These are phyloP conservation scores for Melanopsichium pennsylvanicum DNA, from an alignment of 1,284 basidiomycete species.

Conservation along the genomic window DNA sequence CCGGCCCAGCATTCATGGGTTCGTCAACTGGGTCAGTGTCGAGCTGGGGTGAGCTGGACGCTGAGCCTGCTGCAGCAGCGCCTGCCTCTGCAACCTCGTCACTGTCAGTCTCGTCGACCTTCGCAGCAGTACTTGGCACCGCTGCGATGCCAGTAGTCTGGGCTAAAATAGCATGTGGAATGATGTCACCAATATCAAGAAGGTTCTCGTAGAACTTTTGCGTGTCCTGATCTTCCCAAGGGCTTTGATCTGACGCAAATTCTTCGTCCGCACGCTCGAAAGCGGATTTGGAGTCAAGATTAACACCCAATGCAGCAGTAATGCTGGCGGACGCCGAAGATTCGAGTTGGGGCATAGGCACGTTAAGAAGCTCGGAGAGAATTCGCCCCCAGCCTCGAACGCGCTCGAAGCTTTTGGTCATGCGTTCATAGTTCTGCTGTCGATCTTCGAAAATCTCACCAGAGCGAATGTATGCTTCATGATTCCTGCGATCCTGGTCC, in stretches of 20 bases:
- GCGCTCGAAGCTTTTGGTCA: conserved; percentile 93
- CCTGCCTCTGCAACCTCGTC: neutral
- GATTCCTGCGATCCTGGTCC: conserved; percentile 94
- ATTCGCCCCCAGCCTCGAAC: conserved; percentile 67
- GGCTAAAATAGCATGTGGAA: conserved; percentile 85
- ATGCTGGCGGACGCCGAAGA: conserved; percentile 71
- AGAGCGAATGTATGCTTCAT: conserved; percentile 97
- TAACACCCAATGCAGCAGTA: conserved; percentile 68
- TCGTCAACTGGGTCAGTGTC: conserved; percentile 34
- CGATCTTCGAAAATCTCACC: conserved; percentile 99
- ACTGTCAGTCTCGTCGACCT: conserved; percentile 54
- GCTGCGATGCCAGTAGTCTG: conserved; percentile 18
- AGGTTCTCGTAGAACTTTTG: conserved; percentile 92
- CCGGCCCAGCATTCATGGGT: conserved; percentile 76
- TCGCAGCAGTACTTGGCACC: conserved; percentile 71
- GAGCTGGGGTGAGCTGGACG: conserved; percentile 25
- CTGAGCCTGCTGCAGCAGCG: conserved; percentile 3
- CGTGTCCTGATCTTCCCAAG: conserved; percentile 99
- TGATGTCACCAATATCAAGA: conserved; percentile 87
- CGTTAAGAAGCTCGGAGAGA: conserved; percentile 84
- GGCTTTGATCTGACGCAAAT: conserved; percentile 71
- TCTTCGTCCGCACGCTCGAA: conserved; percentile 61
- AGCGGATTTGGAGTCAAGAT: conserved; percentile 67
- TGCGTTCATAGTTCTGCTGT: conserved; percentile 97
- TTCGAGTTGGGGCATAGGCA: conserved; percentile 82